These are phyloP conservation scores for Trichodelitschia bisporula DNA, from an alignment of 495 filamentous ascomycete species.

Conservation along the genomic window DNA sequence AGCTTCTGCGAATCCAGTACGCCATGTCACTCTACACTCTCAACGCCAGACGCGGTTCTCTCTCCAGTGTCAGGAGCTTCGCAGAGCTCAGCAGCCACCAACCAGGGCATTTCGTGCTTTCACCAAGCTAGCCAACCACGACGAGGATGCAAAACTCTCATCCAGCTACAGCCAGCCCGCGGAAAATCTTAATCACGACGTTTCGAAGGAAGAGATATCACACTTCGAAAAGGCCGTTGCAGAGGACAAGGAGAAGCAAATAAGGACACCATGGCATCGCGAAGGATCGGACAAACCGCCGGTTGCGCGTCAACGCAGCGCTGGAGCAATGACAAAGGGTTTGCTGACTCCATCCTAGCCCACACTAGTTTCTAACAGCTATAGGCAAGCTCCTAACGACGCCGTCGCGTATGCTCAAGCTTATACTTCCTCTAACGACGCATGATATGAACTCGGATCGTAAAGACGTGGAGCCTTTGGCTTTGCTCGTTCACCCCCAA, in stretches of 20 bases:
- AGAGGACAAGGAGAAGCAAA: conserved; percentile 25
- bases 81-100: no score
- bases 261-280: conserved; percentile 40
- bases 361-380: background rate
- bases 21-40: no score
- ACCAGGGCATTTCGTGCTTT: no score
- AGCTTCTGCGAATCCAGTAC: no score
- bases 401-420: conserved; percentile 67
- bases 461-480: conserved; percentile 53
- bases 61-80: no score
- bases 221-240: conserved; percentile 18
- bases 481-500: conserved; percentile 73
- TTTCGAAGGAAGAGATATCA: conserved; percentile 14
- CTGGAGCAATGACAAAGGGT: conserved; percentile 42
- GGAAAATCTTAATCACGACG: conserved; percentile 13
- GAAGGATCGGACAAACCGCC: conserved; percentile 34
- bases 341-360: background rate
- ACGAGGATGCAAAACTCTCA: no score
- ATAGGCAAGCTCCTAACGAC: conserved; percentile 76
- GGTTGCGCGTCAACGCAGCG: conserved; percentile 20
- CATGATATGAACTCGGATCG: conserved; percentile 29
- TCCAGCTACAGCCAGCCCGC: conserved; percentile 7
- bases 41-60: no score
- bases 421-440: conserved; percentile 59
- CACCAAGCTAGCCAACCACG: no score